A percentile compares a stretch with the other conserved stretches of the same genome.
Conservation (phyloP, 106 monocot species). For the Xerophyta viscosa region DNA sequence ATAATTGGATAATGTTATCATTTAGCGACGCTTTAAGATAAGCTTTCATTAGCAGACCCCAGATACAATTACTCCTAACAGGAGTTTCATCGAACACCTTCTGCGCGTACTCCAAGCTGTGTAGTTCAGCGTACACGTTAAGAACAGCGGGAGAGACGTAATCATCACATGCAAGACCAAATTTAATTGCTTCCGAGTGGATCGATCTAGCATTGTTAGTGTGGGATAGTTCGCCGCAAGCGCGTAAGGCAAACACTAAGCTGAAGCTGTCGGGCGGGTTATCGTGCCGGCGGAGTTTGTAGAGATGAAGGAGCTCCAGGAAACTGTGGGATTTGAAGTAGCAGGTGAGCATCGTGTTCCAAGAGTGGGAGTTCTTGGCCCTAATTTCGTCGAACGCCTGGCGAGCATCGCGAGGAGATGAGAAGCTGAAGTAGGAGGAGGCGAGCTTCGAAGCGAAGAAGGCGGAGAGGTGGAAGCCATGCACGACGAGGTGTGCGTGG, state of each 20-base stretch:
- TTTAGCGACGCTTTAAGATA: constrained; percentile 19
- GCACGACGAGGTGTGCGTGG: constrained; percentile 23
- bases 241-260: constrained; percentile 25
- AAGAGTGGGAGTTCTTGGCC: constrained; percentile 12
- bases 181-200: constrained; percentile 32
- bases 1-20: constrained; percentile 16
- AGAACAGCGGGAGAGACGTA: constrained; percentile 27
- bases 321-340: constrained; percentile 12
- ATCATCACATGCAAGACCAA: constrained; percentile 12
- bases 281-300: constrained; percentile 7
- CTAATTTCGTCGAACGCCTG: constrained; percentile 27
- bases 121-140: constrained; percentile 28
- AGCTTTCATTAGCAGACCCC: constrained; percentile 42
- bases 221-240: constrained; percentile 18
- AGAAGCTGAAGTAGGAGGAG: constrained; percentile 14
- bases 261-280: constrained; percentile 23
- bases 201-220: constrained; percentile 6
- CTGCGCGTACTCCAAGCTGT: constrained; percentile 23
- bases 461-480: constrained; percentile 23
- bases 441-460: constrained; percentile 31
- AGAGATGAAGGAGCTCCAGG: constrained; percentile 19
- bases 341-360: constrained; percentile 42
- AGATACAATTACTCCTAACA: neutral
- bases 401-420: constrained; percentile 9
- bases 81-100: constrained; percentile 14